These are phyloP conservation scores for Spirogloea muscicola DNA, from an alignment of 139 green algal species.

Conservation along the genomic window DNA sequence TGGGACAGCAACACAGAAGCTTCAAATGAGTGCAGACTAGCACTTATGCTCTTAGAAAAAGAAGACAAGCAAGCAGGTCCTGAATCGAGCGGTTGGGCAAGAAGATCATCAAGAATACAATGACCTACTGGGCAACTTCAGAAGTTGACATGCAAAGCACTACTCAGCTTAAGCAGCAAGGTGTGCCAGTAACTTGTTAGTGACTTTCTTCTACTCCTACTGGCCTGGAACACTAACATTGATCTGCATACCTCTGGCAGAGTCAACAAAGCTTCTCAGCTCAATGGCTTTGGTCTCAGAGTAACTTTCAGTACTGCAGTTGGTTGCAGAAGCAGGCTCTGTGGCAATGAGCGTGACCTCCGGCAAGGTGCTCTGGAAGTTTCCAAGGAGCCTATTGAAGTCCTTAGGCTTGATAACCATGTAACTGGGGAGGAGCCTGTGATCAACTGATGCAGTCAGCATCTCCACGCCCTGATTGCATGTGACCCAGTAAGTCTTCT, in stretches of 20 bases:
- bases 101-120: too few relatives aligned
- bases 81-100: too few relatives aligned
- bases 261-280: constrained; percentile 36
- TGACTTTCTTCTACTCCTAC: too few relatives aligned
- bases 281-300: constrained; percentile 39
- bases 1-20: too few relatives aligned
- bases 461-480: constrained; percentile 38
- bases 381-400: constrained; percentile 22
- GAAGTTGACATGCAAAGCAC: too few relatives aligned
- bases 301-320: background rate
- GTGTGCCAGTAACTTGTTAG: too few relatives aligned
- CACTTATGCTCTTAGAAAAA: too few relatives aligned
- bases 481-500: constrained; percentile 47
- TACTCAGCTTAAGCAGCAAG: too few relatives aligned
- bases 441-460: constrained; percentile 33
- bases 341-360: constrained; percentile 48
- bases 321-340: constrained; percentile 19
- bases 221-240: background rate
- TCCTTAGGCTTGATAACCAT: constrained; percentile 32
- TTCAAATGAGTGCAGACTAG: too few relatives aligned
- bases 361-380: constrained; percentile 35
- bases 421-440: constrained; percentile 15
- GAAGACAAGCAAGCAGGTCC: too few relatives aligned
- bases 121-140: too few relatives aligned
- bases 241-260: constrained; percentile 8